phyloP scores from a whole-genome alignment of 2,329 filamentous ascomycete species.

The Pseudodiploospora longispora region DNA sequence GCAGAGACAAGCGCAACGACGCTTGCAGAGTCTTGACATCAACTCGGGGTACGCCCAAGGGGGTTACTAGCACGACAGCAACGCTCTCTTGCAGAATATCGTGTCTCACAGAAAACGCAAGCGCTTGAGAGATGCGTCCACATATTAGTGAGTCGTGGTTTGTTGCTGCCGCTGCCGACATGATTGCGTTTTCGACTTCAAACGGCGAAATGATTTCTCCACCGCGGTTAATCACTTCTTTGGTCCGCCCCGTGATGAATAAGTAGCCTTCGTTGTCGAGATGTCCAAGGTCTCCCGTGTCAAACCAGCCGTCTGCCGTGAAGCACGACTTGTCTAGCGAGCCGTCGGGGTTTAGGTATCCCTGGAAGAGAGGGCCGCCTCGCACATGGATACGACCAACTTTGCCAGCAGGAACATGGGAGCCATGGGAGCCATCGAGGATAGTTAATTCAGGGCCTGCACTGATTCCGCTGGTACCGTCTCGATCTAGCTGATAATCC shows the following conservation, averaged over 20 bases:
- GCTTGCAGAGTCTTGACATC: slow-evolving; percentile 41
- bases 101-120: slow-evolving; percentile 47
- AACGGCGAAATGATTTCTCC: slow-evolving; percentile 53
- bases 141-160: slow-evolving; percentile 32
- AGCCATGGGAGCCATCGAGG: slow-evolving; percentile 31
- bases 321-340: slow-evolving; percentile 37
- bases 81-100: slow-evolving; percentile 49
- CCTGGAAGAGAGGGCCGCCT: slow-evolving; percentile 41
- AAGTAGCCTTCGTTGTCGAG: slow-evolving; percentile 43
- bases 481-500: slow-evolving; percentile 41
- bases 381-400: slow-evolving; percentile 44
- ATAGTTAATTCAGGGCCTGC: slow-evolving; percentile 45
- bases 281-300: slow-evolving; percentile 46
- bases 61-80: slow-evolving; percentile 43
- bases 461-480: slow-evolving; percentile 44
- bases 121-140: slow-evolving; percentile 37
- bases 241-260: slow-evolving; percentile 46
- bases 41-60: slow-evolving; percentile 30
- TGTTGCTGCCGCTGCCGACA: slow-evolving; percentile 34
- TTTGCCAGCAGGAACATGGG: slow-evolving; percentile 19
- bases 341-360: slow-evolving; percentile 38
- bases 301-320: slow-evolving; percentile 42
- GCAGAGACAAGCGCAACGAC: slow-evolving; percentile 37
- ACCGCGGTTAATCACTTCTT: slow-evolving; percentile 50
- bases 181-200: slow-evolving; percentile 49